Evolutionary conservation across 2,329 filamentous ascomycete genomes (phyloP), one percentile per base, ranked within the genome.

Genomic region (Trichophyton verrucosum): DNA sequence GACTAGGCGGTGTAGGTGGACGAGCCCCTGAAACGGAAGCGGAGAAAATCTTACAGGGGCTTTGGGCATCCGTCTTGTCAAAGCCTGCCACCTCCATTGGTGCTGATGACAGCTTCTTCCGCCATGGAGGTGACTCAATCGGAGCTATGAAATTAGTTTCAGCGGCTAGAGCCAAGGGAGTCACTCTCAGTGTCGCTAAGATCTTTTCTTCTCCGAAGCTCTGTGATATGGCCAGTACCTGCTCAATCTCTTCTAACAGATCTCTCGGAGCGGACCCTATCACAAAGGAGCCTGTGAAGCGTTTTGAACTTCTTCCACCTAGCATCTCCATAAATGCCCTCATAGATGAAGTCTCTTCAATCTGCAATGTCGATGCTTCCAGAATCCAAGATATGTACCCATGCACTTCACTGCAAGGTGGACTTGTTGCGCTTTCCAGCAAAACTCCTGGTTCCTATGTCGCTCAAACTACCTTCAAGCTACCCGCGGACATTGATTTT

Each of bases 71-170:
- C 3, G 71, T 74, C 8, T 63, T 79, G 5, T 70, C 72, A 9
- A 68, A 77, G 24, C 69, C 69, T 6, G 60, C 69, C 2, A 70
- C 71, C 3, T 72, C 73, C 20, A 71, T 79, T 36, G 74, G 73
- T 6, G 70, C 70, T 1, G 73, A 77, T 57, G 76, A 78, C 55
- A 77, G 71, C 57, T 79, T 79, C 66, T 78, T 79, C 64, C 71
- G 72, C 0, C 68, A 77, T 2, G 77, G 77, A 30, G 77, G 77
- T 27, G 77, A 79, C 61, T 78, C 76, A 0, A 74, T 79, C 62
- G 73, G 73, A 20, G 77, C 76, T 3, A 79, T 79, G 75, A 74
- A 72, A 33, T 71, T 79, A 0, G 77, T 78, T 44, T 71, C 72
- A 3, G 72, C 73, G 38, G 72, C 74, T 27, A 70, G 74, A 5